These are phyloP conservation scores for Pyrenophora graminea DNA, from an alignment of 2,329 filamentous ascomycete species.

Conservation along the genomic window DNA sequence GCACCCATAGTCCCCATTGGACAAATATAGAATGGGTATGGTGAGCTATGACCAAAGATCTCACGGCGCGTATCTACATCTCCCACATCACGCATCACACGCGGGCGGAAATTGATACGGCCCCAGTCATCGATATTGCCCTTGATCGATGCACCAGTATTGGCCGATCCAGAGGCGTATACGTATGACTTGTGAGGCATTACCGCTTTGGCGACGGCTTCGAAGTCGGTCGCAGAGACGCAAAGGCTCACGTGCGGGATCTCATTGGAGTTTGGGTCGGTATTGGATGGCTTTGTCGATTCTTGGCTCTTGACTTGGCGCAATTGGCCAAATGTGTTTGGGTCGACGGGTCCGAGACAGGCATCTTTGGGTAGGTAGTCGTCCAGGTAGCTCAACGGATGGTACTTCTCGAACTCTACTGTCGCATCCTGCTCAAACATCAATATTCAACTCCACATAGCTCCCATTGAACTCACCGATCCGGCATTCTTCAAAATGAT, in stretches of 20 bases:
- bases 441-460: neutral
- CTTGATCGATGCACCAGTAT: constrained; percentile 37
- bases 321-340: constrained; percentile 38
- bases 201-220: constrained; percentile 37
- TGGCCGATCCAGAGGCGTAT: constrained; percentile 44
- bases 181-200: constrained; percentile 41
- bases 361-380: constrained; percentile 36
- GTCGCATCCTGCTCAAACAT: constrained; percentile 36
- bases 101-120: constrained; percentile 43
- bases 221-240: constrained; percentile 40
- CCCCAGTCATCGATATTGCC: constrained; percentile 41
- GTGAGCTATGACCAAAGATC: constrained; percentile 42
- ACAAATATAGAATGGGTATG: constrained; percentile 47
- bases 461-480: constrained; percentile 36
- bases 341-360: constrained; percentile 36
- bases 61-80: constrained; percentile 35
- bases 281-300: constrained; percentile 22
- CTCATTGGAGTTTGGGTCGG: constrained; percentile 23
- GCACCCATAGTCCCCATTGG: constrained; percentile 46
- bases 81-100: constrained; percentile 44
- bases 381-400: constrained; percentile 37
- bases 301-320: constrained; percentile 28
- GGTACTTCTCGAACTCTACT: constrained; percentile 43
- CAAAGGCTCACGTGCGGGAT: constrained; percentile 39
- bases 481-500: constrained; percentile 50